Conservation (phyloP, 2,329 filamentous ascomycete genomes). For the Colletotrichum sp. region DNA sequence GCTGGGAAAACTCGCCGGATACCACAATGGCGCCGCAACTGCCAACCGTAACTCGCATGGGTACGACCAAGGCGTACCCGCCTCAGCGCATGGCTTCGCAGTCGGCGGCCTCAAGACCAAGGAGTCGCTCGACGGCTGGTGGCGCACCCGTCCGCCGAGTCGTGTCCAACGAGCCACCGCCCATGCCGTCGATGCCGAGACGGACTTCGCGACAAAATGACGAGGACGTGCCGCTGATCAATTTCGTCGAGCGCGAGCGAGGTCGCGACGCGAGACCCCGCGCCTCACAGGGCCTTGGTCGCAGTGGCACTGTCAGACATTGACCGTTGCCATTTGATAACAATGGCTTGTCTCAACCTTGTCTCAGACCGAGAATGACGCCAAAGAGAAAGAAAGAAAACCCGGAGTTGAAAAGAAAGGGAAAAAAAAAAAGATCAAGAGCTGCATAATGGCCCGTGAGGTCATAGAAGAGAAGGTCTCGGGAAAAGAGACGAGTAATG, state of each 20-base stretch:
- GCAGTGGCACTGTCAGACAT: slow-evolving; percentile 17
- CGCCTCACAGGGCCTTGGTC: slow-evolving; percentile 3
- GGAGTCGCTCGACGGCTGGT: slow-evolving; percentile 19
- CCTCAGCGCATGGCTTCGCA: slow-evolving; percentile 20
- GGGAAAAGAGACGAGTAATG: not conserved
- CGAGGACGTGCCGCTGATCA: slow-evolving; percentile 23
- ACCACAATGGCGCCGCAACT: slow-evolving; percentile 4
- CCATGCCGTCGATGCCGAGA: slow-evolving; percentile 20
- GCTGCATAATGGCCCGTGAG: not conserved
- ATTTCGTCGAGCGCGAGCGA: slow-evolving; percentile 19
- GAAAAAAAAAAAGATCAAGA: not conserved
- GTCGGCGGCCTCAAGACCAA: slow-evolving; percentile 6
- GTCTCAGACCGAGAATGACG: not conserved
- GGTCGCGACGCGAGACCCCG: slow-evolving; percentile 13
- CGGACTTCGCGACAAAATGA: slow-evolving; percentile 14
- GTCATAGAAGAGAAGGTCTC: not conserved
- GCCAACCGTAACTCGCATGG: slow-evolving; percentile 15
- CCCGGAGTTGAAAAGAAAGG: not conserved
- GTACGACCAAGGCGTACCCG: slow-evolving; percentile 12
- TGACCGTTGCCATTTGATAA: not conserved
- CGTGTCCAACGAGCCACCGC: slow-evolving; percentile 21
- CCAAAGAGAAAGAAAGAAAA: not conserved
- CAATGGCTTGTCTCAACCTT: not conserved
- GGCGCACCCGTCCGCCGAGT: slow-evolving; percentile 6
- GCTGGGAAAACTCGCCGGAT: slow-evolving; percentile 10